phyloP scores from a whole-genome alignment of 78 protist species.

The Neovahlkampfia damariscottae region DNA sequence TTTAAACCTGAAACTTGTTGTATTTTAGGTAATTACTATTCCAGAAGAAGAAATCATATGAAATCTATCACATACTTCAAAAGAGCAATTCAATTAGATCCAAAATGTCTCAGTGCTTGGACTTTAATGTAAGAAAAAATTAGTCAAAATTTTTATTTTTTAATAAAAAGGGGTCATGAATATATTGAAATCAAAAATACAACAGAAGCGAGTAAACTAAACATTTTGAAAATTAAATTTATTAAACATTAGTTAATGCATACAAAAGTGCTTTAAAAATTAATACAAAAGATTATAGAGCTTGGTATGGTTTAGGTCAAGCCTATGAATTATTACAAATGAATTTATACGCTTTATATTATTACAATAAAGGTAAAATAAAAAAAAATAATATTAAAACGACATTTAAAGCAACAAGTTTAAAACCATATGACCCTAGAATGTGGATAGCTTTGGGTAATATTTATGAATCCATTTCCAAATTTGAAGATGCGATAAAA shows the following conservation, averaged over 20 bases:
- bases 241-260: constrained; percentile 74
- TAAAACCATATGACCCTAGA: constrained; percentile 63
- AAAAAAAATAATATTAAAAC: no score
- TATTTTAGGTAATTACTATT: constrained; percentile 80
- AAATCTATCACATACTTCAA: constrained; percentile 84
- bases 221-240: no score
- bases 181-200: constrained; percentile 74
- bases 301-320: constrained; percentile 92
- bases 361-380: constrained; percentile 71
- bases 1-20: constrained; percentile 88
- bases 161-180: constrained; percentile 96
- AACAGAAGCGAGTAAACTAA: constrained; percentile 67
- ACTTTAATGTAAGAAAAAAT: no score
- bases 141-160: no score
- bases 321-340: constrained; percentile 78
- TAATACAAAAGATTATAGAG: constrained; percentile 81
- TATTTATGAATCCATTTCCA: constrained; percentile 36
- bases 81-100: constrained; percentile 62
- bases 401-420: constrained; percentile 58
- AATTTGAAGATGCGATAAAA: constrained; percentile 46
- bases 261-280: constrained; percentile 74
- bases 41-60: constrained; percentile 62
- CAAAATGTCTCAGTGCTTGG: constrained; percentile 75
- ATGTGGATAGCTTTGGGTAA: constrained; percentile 76
- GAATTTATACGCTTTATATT: constrained; percentile 69